Percentiles rank a stretch among this genome's conserved stretches.
Conservation (phyloP, 106 monocot species). For the Cymbidium sinense region DNA sequence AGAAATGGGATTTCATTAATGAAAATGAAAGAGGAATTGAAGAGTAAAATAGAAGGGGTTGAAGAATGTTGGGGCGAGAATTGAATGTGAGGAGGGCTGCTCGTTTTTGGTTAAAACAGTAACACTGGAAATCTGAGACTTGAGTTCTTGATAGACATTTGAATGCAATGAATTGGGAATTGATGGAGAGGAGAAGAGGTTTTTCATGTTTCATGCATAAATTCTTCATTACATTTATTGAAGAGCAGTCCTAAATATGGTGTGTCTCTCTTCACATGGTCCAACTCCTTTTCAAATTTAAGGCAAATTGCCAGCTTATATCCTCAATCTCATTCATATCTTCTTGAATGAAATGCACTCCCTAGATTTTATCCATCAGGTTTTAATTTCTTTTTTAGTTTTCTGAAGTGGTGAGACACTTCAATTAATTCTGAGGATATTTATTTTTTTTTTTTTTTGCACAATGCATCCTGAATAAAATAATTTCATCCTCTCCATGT, state of each 20-base stretch:
- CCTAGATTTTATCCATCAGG: no score
- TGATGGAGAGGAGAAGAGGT: neutral
- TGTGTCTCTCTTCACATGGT: constrained; percentile 2
- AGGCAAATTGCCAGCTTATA: neutral
- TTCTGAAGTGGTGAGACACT: no score
- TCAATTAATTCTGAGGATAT: no score
- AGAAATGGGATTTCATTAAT: constrained; percentile 10
- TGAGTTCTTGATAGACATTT: neutral
- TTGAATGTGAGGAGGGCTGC: constrained; percentile 7
- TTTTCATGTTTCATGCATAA: constrained; percentile 33
- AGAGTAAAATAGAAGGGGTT: neutral
- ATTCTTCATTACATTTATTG: constrained; percentile 36
- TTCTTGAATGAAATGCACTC: no score
- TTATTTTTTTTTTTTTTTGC: no score
- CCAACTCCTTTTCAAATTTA: neutral
- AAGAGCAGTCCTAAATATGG: constrained; percentile 16
- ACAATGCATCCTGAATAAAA: no score
- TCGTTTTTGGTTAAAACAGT: neutral
- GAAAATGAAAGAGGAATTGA: neutral
- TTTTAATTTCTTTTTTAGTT: no score
- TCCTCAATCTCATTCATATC: no score
- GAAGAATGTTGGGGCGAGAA: neutral
- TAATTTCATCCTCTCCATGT: no score
- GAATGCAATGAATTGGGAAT: neutral
- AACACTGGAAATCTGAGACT: neutral